Base-by-base conservation (phyloP, 2,329 filamentous ascomycete species). In the Orbilia brochopaga region DNA sequence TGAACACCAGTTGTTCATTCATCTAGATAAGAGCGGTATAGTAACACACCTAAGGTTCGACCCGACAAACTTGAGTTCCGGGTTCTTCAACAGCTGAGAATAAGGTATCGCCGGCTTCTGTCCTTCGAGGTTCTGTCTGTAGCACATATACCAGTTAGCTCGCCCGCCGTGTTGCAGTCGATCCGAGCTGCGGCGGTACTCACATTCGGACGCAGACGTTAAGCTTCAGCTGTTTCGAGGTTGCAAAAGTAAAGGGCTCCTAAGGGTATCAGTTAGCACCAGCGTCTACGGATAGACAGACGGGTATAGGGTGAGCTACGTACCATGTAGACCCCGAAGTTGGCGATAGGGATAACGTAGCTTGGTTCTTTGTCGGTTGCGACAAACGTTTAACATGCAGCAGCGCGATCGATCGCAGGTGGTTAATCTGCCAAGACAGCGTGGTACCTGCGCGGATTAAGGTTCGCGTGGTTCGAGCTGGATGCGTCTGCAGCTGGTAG, bases 31-130 rank as follows among this genome's bases (percentile, higher is more conserved):
- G n/a, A n/a, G n/a, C n/a, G n/a, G n/a, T n/a, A n/a, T n/a, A n/a
- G n/a, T n/a, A n/a, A n/a, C n/a, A n/a, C 78, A 89, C 88, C 85
- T 92, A 74, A 88, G 86, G 77, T 93, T 94, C 19, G 93, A 96
- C 56, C 91, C 93, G 62, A 94, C 85, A 78, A 97, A 90, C 74
- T 92, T 87, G 30, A 97, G 83, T 63, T 95, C 90, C 0, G 92
- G 88, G 63, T 88, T 85, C 73, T 89, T 86, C 51, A 97, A 81
- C 23, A 97, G 85, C 0, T 88, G 89, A 0, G 93, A 96, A 76
- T 87, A 89, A 1, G 88, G 86, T 56, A 91, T 83, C 2, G 88
- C 86, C 74, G 87, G 87, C 79, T 92, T 89, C 75, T 89, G 87
- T 59, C 91, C 91, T 79, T 94, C 91, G 57, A 93, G 83, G 74